Base-by-base conservation (phyloP, 78 protist species). In the Dictyostelium purpureum region DNA sequence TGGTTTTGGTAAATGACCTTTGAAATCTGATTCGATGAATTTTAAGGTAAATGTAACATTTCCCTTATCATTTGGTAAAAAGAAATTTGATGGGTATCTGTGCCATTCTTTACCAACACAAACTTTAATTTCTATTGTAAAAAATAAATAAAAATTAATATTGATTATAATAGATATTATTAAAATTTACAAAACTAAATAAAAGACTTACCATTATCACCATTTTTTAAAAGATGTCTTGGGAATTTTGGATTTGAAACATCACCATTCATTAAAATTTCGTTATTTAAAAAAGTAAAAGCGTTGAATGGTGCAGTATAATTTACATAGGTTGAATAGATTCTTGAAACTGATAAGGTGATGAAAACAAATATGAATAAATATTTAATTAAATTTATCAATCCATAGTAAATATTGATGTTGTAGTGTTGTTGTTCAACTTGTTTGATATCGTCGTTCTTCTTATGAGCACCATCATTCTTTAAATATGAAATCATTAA, bases 91-190 rank as follows among this genome's bases (percentile, higher is more conserved):
- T 28, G 97, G 98, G 67, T 96, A 98, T 52, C 98, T 63, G 79
- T 97, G 94, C 99, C 98, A 97, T 82, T 96, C 98, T 54, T 96
- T 95, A 19, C 98, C 98, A 31, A 97, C 91, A 67, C 99, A 98
- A 31, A 98, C 71, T 54, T 67, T 19, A 74, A 75, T 63, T 28
- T 19, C 42, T 75, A 2, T 21, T 18, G 16, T 67, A 63, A 0
- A 10, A 28, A 0, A 63, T 6, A 31, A 33, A 26, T n/a, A 14
- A 61, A 0, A 12, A 31, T 26, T 10, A 33, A 31, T 61, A 33
- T 5, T 61, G 24, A 56, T 56, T 24, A 24, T 4, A 56, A n/a
- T 54, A 54, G n/a, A n/a, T 16, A 54, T 16, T 16, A 21, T n/a
- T 3, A 54, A 54, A 6, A 54, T n/a, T 16, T 54, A 54, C 6